A percentile compares a stretch with the other conserved stretches of the same genome.
These are phyloP conservation scores for Leccinum variicolor DNA, from an alignment of 768 basidiomycete species.

Conservation along the genomic window DNA sequence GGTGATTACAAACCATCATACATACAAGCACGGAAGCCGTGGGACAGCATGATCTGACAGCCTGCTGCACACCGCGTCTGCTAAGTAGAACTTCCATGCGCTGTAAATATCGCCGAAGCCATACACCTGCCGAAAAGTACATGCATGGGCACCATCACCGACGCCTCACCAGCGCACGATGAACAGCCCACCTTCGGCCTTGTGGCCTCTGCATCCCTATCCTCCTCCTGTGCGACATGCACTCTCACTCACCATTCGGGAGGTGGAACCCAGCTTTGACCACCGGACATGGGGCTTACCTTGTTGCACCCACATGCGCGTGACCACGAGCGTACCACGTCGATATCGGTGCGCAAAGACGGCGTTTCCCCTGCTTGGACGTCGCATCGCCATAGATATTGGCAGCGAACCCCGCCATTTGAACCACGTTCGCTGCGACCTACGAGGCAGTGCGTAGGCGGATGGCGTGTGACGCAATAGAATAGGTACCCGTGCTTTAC, in stretches of 20 bases:
- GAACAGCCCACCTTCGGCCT: not conserved
- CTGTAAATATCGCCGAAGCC: not conserved
- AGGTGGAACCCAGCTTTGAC: not conserved
- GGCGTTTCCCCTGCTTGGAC: not conserved
- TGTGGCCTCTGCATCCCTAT: not conserved
- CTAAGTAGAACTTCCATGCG: not conserved
- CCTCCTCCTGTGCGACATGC: not conserved
- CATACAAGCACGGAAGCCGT: too few species aligned
- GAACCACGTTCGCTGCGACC: slow-evolving; percentile 6
- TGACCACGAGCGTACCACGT: not conserved
- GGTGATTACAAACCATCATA: too few species aligned
- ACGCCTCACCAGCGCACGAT: not conserved
- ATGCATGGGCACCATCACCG: not conserved
- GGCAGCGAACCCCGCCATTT: slow-evolving; percentile 21
- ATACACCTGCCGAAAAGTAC: not conserved
- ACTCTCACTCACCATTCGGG: not conserved
- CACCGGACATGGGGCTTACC: slow-evolving; percentile 1
- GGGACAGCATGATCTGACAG: not conserved
- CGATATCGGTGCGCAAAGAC: slow-evolving; percentile 16
- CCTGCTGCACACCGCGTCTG: not conserved
- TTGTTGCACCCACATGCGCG: slow-evolving; percentile 13
- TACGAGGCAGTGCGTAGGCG: too few species aligned
- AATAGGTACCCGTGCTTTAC: not conserved
- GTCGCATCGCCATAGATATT: not conserved
- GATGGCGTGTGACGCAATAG: not conserved